A percentile compares a stretch with the other conserved stretches of the same genome.
phyloP scores from a whole-genome alignment of 768 basidiomycete genomes.

The Tylopilus intermedius region DNA sequence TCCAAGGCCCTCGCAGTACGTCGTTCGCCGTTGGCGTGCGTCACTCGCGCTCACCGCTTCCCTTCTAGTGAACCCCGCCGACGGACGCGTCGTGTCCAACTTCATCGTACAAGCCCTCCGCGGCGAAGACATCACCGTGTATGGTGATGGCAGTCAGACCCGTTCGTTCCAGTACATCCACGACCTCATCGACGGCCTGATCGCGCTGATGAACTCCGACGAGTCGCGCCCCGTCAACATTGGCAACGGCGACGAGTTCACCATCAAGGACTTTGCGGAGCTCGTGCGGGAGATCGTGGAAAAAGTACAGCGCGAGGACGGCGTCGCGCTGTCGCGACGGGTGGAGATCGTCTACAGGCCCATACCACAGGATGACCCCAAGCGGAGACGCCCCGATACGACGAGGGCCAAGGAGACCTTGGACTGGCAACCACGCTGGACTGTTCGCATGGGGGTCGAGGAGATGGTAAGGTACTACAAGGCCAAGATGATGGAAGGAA shows the following conservation, averaged over 20 bases:
- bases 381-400: slow-evolving; percentile 90
- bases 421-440: slow-evolving; percentile 91
- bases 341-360: slow-evolving; percentile 72
- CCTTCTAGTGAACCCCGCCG: slow-evolving; percentile 82
- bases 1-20: slow-evolving; percentile 59
- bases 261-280: slow-evolving; percentile 90
- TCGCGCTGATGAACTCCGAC: slow-evolving; percentile 90
- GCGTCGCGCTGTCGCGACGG: slow-evolving; percentile 43
- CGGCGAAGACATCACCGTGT: slow-evolving; percentile 95
- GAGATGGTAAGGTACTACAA: slow-evolving; percentile 96
- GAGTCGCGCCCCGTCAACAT: slow-evolving; percentile 96
- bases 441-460: slow-evolving; percentile 86
- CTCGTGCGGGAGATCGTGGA: slow-evolving; percentile 89
- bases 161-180: slow-evolving; percentile 98
- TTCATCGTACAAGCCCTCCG: slow-evolving; percentile 97
- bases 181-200: slow-evolving; percentile 91
- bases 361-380: slow-evolving; percentile 90
- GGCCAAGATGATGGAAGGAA: slow-evolving; percentile 81
- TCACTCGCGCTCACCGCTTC: slow-evolving; percentile 21
- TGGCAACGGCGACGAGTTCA: slow-evolving; percentile 93
- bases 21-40: slow-evolving; percentile 30
- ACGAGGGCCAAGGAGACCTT: slow-evolving; percentile 80
- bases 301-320: slow-evolving; percentile 86
- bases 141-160: slow-evolving; percentile 89
- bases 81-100: slow-evolving; percentile 98